A percentile compares a stretch with the other conserved stretches of the same genome.
Evolutionary conservation across 2,329 filamentous ascomycete genomes (phyloP).

Genomic region (Botrytis elliptica): DNA sequence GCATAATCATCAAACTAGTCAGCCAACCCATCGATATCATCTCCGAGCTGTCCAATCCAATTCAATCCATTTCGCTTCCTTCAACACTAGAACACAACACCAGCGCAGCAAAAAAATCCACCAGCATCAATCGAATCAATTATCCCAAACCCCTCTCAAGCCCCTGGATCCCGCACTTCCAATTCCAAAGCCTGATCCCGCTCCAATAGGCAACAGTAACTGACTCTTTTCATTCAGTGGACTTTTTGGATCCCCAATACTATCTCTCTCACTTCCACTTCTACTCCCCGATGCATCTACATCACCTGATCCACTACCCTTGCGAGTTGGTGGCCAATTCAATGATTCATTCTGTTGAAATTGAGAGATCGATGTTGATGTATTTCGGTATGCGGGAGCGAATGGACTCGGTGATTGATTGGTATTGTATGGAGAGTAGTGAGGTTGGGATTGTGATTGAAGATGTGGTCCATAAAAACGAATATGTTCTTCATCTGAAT

Average conservation of each 20-base stretch:
- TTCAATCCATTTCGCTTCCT: background rate
- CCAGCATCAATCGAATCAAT: conserved; percentile 2
- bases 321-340: conserved; percentile 5
- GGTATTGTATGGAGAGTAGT: conserved; percentile 6
- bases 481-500: conserved; percentile 35
- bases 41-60: background rate
- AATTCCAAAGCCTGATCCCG: background rate
- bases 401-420: conserved; percentile 18
- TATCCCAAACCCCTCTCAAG: conserved; percentile 12
- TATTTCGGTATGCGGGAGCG: conserved; percentile 3
- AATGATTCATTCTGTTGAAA: background rate
- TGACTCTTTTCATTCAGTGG: conserved; percentile 39
- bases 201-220: conserved; percentile 6
- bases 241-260: conserved; percentile 53
- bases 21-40: background rate
- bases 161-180: background rate
- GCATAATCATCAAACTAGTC: background rate
- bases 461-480: conserved; percentile 10
- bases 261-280: conserved; percentile 45
- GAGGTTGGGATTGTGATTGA: conserved; percentile 10
- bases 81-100: background rate
- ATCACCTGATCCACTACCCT: conserved; percentile 24
- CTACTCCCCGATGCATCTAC: conserved; percentile 39
- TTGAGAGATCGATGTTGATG: background rate
- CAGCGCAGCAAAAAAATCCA: background rate